Conservation (phyloP, 176 grass and related monocot genomes). For the Miscanthus lutarioriparius region DNA sequence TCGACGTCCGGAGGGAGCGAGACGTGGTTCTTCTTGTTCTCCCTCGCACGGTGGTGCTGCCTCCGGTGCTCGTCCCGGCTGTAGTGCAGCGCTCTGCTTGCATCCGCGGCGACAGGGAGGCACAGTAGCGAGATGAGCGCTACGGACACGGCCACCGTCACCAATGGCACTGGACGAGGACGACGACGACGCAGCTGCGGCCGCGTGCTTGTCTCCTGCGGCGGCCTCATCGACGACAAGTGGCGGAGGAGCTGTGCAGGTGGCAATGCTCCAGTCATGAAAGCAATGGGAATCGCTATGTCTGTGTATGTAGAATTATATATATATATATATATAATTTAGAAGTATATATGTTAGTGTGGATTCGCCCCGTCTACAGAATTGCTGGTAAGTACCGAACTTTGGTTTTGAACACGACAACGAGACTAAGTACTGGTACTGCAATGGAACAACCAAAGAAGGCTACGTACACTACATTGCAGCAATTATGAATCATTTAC, state of each 20-base stretch:
- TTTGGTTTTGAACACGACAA: not conserved
- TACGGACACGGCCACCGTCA: not conserved
- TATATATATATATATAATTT: too few species aligned
- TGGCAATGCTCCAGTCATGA: not conserved
- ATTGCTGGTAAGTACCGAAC: not conserved
- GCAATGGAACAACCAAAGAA: too few species aligned
- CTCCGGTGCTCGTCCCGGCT: slow-evolving; percentile 42
- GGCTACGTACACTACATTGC: too few species aligned
- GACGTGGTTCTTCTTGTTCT: slow-evolving; percentile 30
- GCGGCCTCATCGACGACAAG: not conserved
- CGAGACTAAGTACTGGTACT: not conserved
- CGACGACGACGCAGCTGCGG: not conserved
- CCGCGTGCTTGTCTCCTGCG: not conserved
- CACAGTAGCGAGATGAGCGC: not conserved
- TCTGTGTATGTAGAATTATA: too few species aligned
- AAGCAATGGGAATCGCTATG: not conserved
- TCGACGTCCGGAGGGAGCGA: not conserved
- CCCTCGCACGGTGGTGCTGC: not conserved
- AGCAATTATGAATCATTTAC: too few species aligned
- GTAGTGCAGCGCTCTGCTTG: slow-evolving; percentile 28
- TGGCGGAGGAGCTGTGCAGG: not conserved
- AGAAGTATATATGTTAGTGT: not conserved
- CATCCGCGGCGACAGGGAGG: not conserved
- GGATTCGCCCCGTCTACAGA: too few species aligned
- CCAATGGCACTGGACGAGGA: not conserved